Evolutionary conservation across 768 basidiomycete genomes (phyloP).

Genomic region (Suillus ampliporus): DNA sequence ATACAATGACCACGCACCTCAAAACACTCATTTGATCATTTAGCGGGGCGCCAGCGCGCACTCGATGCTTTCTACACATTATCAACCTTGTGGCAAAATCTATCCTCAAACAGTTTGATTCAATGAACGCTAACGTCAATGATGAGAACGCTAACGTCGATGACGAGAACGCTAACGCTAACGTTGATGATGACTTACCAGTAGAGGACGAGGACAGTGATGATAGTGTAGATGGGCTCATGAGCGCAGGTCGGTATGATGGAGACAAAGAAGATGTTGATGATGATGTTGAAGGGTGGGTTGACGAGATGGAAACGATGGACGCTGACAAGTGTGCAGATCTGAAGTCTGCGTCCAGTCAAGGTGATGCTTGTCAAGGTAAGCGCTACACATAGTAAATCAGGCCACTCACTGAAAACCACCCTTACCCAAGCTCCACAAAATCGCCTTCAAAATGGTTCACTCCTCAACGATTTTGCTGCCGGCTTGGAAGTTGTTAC

Average conservation of each 20-base stretch:
- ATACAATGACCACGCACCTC: constrained; percentile 28
- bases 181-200: neutral
- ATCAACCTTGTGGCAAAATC: too few relatives aligned
- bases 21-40: constrained; percentile 26
- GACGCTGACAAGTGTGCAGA: neutral
- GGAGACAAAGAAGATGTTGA: constrained; percentile 3
- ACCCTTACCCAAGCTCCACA: neutral
- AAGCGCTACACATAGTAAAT: neutral
- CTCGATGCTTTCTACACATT: constrained; percentile 27
- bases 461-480: constrained; percentile 27
- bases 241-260: neutral
- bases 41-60: constrained; percentile 2
- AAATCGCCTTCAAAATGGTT: constrained; percentile 20
- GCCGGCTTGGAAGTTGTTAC: constrained; percentile 20
- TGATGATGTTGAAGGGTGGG: neutral
- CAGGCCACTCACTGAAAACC: neutral
- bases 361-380: constrained; percentile 13
- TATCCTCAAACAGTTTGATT: neutral
- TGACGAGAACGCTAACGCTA: neutral
- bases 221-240: neutral
- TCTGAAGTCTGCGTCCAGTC: constrained; percentile 18
- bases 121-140: too few relatives aligned
- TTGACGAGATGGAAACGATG: neutral
- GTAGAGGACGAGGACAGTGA: constrained; percentile 1
- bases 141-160: too few relatives aligned